These are phyloP conservation scores for Coemansia sp. DNA, from an alignment of 192 early-diverging fungal genomes.

Conservation along the genomic window DNA sequence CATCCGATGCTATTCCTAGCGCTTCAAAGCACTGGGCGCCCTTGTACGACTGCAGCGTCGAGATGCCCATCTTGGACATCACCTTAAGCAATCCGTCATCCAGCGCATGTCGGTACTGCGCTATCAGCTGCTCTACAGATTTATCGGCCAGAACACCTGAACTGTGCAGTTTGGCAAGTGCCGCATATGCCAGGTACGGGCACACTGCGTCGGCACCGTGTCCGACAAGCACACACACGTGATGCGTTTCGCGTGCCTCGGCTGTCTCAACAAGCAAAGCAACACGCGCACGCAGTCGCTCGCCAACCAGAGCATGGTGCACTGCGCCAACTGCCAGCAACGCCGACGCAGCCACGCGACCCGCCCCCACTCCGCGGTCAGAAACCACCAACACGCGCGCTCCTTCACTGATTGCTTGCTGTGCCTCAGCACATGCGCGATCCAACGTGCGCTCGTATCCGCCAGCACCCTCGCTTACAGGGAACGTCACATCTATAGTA, in stretches of 20 bases:
- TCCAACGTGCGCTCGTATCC: slow-evolving; percentile 82
- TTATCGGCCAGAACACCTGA: slow-evolving; percentile 62
- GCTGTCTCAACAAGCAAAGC: slow-evolving; percentile 87
- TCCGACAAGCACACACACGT: slow-evolving; percentile 91
- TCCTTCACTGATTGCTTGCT: slow-evolving; percentile 71
- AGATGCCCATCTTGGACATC: slow-evolving; percentile 99
- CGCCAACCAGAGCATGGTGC: slow-evolving; percentile 88
- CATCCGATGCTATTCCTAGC: slow-evolving; percentile 83
- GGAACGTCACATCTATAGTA: slow-evolving; percentile 85
- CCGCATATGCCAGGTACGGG: slow-evolving; percentile 89
- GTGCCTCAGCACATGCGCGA: slow-evolving; percentile 82
- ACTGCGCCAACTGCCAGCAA: slow-evolving; percentile 88
- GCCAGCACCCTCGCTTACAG: slow-evolving; percentile 64
- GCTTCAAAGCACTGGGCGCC: slow-evolving; percentile 99
- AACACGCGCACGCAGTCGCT: slow-evolving; percentile 84
- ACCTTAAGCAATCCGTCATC: slow-evolving; percentile 97
- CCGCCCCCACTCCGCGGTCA: slow-evolving; percentile 61
- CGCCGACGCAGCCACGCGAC: slow-evolving; percentile 79
- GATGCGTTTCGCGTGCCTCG: slow-evolving; percentile 95
- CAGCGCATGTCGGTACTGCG: slow-evolving; percentile 82
- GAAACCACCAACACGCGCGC: slow-evolving; percentile 83
- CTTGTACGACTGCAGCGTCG: slow-evolving; percentile 95
- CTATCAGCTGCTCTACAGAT: slow-evolving; percentile 65
- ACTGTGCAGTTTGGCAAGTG: slow-evolving; percentile 84
- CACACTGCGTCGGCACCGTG: slow-evolving; percentile 95